Conservation (phyloP, 768 basidiomycete species). For the Albatrellus ellisii region DNA sequence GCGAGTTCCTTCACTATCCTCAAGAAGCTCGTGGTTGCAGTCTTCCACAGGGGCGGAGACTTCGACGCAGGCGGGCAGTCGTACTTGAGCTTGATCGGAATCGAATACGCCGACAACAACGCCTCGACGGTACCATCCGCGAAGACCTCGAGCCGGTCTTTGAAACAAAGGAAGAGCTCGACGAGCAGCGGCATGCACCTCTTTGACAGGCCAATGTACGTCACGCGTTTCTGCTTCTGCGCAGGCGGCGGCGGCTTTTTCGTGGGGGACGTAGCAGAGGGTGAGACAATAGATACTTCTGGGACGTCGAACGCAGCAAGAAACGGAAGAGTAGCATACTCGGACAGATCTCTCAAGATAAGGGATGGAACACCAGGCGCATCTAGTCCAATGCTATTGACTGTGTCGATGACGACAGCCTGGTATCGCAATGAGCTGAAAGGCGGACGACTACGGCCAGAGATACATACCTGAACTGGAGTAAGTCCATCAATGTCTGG, state of each 20-base stretch:
- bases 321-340: conserved; percentile 82
- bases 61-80: conserved; percentile 86
- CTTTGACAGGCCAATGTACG: conserved; percentile 86
- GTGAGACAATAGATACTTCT: conserved; percentile 5
- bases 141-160: conserved; percentile 48
- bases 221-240: conserved; percentile 50
- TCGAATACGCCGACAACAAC: conserved; percentile 72
- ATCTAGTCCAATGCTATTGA: conserved; percentile 54
- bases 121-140: conserved; percentile 75
- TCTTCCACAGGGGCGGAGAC: conserved; percentile 88
- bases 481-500: conserved; percentile 76
- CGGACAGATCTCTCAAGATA: conserved; percentile 72
- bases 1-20: conserved; percentile 58
- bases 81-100: conserved; percentile 90
- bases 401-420: conserved; percentile 58
- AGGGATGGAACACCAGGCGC: conserved; percentile 52
- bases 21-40: conserved; percentile 74
- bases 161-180: conserved; percentile 61
- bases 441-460: too few relatives aligned
- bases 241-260: conserved; percentile 24
- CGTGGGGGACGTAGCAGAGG: conserved; percentile 5
- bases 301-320: conserved; percentile 60
- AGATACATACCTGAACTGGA: conserved; percentile 66
- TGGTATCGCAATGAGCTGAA: conserved; percentile 19
- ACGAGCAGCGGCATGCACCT: conserved; percentile 76